Base-by-base conservation (phyloP, 2,329 filamentous ascomycete genomes). In the Xylariaceae sp. region DNA sequence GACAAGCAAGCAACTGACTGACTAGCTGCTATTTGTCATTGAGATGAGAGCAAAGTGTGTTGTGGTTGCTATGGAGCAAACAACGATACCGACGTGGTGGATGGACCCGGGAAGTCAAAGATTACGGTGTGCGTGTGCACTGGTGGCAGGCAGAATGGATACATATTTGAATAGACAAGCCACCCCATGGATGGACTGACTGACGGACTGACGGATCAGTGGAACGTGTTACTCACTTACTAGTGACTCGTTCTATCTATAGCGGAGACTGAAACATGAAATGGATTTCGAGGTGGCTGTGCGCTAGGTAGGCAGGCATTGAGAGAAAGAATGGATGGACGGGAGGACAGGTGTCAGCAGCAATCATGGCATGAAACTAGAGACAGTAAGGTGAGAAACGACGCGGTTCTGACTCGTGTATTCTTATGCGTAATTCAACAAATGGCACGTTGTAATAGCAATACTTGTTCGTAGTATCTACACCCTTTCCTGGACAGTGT, bases 401-500 rank as follows among this genome's bases (percentile, higher is more conserved):
- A 3, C 18, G n/a, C 17, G 10, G 37, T 51, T 42, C 17, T 53
- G 7, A 15, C 9, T 47, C 50, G 7, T 30, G 42, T 62, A 15
- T 54, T 51, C 58, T 51, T 17, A 47, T 51, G 44, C 42, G 52
- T 48, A 51, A 55, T 49, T 58, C 39, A 5, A 30, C 23, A 30
- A 30, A 30, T 30, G 23, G 23, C 2, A 18, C 17, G 17, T 18
- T 18, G 17, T 18, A 18, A 18, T 18, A 18, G 23, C 23, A 30
- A 30, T 30, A 18, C 17, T 17, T 2, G 17, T 17, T 18, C 17
- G 17, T 2, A 30, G 23, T 61, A 49, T 23, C 39, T 55, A 47
- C 34, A 53, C 34, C 55, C 50, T 61, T 56, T 58, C 53, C 58
- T 35, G 15, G 11, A 30, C 35, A 30, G 17, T 11, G 49, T 47